Evolutionary conservation across 345 rosid genomes (phyloP), one percentile per base, ranked within the genome.

Genomic region (Populus tremula): DNA sequence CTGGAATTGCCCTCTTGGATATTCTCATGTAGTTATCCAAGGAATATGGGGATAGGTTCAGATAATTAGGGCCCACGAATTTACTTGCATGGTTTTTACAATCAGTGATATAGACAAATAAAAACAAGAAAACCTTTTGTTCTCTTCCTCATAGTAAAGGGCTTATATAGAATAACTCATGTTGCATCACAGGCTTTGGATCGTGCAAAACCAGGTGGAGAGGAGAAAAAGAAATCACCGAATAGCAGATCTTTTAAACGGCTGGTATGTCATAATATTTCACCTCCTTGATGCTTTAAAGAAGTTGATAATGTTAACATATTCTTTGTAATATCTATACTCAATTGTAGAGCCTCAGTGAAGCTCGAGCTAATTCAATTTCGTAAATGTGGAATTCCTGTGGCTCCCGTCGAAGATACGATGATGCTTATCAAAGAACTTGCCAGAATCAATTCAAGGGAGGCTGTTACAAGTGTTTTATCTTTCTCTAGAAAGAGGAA

Each of bases 161-260:
- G 35, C 23, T 18, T 27, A 11, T 53, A 4, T 67, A 69, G 35
- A 53, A 17, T 56, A 38, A 27, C 63, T 18, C 43, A 25, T 56
- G 59, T 59, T 75, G 62, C 56, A 4, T 75, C 64, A 39, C 47
- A 83, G 85, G 82, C 83, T 16, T 59, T 83, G 69, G 83, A 83
- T 83, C 85, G 82, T 59, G 85, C 85, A 56, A 83, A 83, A 79
- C 80, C 85, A 49, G 76, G 53, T 16, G 6, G 47, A 11, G 80
- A 83, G 80, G 83, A 72, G 63, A 79, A 76, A 69, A 67, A 8
- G 47, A 82, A 78, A 50, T 82, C 85, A 65, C 85, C 77, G 11
- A 78, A 75, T 43, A 73, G 61, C 76, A 75, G 64, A 72, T 83
- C 82, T 68, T 83, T 83, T 54, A 83, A 83, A 83, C 77, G 80